Evolutionary conservation across 805 yeast species (phyloP).

Genomic region (Schizosaccharomyces cryophilus): DNA sequence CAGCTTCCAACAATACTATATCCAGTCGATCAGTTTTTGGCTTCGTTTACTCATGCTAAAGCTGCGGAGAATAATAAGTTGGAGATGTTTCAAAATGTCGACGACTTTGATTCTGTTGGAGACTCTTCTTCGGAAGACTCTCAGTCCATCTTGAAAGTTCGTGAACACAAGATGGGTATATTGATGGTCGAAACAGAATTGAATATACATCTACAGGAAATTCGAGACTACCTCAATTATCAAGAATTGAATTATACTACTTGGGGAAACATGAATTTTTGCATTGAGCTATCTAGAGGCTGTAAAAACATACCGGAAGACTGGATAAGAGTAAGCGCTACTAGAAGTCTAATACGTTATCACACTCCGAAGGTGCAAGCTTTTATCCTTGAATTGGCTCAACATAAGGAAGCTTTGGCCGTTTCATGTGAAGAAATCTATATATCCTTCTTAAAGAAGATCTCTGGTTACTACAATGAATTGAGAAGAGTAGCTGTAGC

Average conservation of each 20-base stretch:
- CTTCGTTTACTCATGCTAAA: conserved; percentile 9
- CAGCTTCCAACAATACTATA: conserved; percentile 17
- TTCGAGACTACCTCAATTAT: conserved; percentile 21
- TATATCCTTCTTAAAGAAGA: conserved; percentile 15
- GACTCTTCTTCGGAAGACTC: background rate
- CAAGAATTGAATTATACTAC: conserved; percentile 24
- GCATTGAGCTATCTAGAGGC: conserved; percentile 36
- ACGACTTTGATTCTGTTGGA: conserved; percentile 9
- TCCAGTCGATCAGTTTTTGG: conserved; percentile 11
- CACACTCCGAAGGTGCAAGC: conserved; percentile 33
- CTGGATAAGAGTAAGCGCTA: conserved; percentile 60
- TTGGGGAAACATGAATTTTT: conserved; percentile 39
- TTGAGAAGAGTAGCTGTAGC: conserved; percentile 22
- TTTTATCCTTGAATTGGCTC: conserved; percentile 30
- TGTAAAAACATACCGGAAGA: conserved; percentile 33
- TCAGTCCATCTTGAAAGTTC: conserved; percentile 16
- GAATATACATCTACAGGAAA: conserved; percentile 24
- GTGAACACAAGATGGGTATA: conserved; percentile 18
- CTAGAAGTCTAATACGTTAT: conserved; percentile 40
- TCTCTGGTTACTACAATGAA: conserved; percentile 18
- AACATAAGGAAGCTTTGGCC: conserved; percentile 31
- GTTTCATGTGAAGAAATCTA: conserved; percentile 25
- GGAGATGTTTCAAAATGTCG: conserved; percentile 8
- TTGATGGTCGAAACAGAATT: conserved; percentile 23
- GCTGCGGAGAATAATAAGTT: conserved; percentile 11